A percentile compares a stretch with the other conserved stretches of the same genome.
These are phyloP conservation scores for Endotrypanum monterogeii DNA, from an alignment of 208 protist species.

Conservation along the genomic window DNA sequence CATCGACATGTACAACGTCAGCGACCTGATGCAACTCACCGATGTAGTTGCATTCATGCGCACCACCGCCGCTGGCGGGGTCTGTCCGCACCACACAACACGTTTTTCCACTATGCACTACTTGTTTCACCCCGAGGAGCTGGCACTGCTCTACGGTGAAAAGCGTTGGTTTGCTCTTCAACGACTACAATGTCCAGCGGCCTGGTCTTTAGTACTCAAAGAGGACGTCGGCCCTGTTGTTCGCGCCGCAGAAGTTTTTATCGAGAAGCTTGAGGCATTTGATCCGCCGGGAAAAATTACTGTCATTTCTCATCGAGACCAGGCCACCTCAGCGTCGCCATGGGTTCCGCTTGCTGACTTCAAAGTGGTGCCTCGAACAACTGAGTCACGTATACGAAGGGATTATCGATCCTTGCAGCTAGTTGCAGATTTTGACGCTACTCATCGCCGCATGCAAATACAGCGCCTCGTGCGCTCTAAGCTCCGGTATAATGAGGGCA, in stretches of 20 bases:
- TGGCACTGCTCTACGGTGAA: slow-evolving; percentile 34
- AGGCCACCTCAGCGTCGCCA: too few species aligned
- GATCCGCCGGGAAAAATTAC: slow-evolving; percentile 26
- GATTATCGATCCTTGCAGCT: slow-evolving; percentile 17
- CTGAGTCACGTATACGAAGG: neutral
- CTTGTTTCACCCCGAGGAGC: slow-evolving; percentile 25
- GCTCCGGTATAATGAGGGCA: neutral
- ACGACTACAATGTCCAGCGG: slow-evolving; percentile 22
- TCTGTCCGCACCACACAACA: slow-evolving; percentile 25
- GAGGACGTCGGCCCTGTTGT: slow-evolving; percentile 18
- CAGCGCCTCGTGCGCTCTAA: slow-evolving; percentile 20
- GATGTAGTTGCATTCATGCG: slow-evolving; percentile 28
- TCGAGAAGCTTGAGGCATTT: slow-evolving; percentile 12
- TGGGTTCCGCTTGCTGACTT: slow-evolving; percentile 26
- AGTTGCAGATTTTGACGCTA: slow-evolving; percentile 13
- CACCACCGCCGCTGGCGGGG: slow-evolving; percentile 9
- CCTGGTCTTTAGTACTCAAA: slow-evolving; percentile 23
- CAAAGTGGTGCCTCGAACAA: neutral
- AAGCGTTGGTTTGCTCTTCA: slow-evolving; percentile 31
- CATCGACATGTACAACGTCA: slow-evolving; percentile 1
- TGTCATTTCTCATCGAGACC: neutral
- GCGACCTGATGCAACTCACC: slow-evolving; percentile 21
- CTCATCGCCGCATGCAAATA: slow-evolving; percentile 2
- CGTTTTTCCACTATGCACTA: slow-evolving; percentile 24
- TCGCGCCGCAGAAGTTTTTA: slow-evolving; percentile 22